Percentiles rank a stretch among this genome's conserved stretches.
phyloP scores from a whole-genome alignment of 805 yeast genomes.

The Grigorovia humatica region DNA sequence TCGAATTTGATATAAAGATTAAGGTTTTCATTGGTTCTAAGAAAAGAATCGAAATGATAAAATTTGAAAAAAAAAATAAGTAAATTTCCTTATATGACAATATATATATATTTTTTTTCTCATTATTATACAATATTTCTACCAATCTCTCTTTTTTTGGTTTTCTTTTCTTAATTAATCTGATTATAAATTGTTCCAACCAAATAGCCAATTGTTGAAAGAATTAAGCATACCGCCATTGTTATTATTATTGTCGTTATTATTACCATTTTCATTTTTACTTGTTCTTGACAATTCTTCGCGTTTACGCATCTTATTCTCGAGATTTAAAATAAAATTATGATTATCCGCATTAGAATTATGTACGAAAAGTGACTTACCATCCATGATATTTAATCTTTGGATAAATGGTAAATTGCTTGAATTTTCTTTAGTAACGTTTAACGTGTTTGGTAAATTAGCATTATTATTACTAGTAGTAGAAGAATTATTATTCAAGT shows the following conservation, averaged over 20 bases:
- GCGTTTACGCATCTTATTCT: slow-evolving; percentile 22
- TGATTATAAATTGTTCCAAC: slow-evolving; percentile 41
- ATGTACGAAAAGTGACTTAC: slow-evolving; percentile 32
- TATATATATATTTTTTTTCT: no score
- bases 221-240: slow-evolving; percentile 17
- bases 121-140: neutral
- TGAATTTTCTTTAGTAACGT: neutral
- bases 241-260: slow-evolving; percentile 28
- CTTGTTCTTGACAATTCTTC: slow-evolving; percentile 10
- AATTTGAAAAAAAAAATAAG: neutral
- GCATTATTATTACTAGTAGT: no score
- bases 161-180: no score
- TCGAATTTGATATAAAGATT: neutral
- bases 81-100: neutral
- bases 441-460: no score
- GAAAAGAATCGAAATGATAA: slow-evolving; percentile 1
- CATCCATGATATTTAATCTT: slow-evolving; percentile 33
- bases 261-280: slow-evolving; percentile 15
- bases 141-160: no score
- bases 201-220: slow-evolving; percentile 42
- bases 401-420: slow-evolving; percentile 12
- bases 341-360: slow-evolving; percentile 16
- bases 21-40: slow-evolving; percentile 7
- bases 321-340: slow-evolving; percentile 21
- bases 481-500: neutral